phyloP scores from a whole-genome alignment of 2,329 filamentous ascomycete species.

The Epichloe brachyelytri region DNA sequence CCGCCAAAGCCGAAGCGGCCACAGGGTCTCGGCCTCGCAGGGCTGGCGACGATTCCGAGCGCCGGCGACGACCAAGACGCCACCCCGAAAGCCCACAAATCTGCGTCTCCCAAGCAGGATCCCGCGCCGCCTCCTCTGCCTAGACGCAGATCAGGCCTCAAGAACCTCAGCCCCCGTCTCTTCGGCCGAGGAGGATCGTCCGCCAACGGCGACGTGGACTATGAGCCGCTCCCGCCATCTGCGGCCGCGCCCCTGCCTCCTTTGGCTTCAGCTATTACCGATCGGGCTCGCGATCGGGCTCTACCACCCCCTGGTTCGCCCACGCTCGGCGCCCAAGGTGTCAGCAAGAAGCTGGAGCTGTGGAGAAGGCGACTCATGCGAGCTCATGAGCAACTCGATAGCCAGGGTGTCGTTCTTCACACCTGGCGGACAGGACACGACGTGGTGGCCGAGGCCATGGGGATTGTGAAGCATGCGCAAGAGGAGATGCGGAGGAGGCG shows the following conservation, averaged over 20 bases:
- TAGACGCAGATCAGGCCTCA: slow-evolving; percentile 29
- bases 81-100: slow-evolving; percentile 24
- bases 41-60: slow-evolving; percentile 21
- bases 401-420: slow-evolving; percentile 52
- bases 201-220: slow-evolving; percentile 28
- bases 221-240: slow-evolving; percentile 26
- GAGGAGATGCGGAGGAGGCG: slow-evolving; percentile 20
- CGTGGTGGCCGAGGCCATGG: slow-evolving; percentile 52
- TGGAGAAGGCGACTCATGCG: slow-evolving; percentile 57
- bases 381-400: slow-evolving; percentile 50
- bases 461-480: slow-evolving; percentile 46
- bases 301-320: slow-evolving; percentile 23
- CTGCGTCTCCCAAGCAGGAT: slow-evolving; percentile 9
- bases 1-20: slow-evolving; percentile 25
- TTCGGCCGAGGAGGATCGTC: slow-evolving; percentile 17
- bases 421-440: slow-evolving; percentile 64
- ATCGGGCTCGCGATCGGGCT: slow-evolving; percentile 18
- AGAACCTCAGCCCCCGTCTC: slow-evolving; percentile 20
- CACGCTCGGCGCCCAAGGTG: slow-evolving; percentile 19
- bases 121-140: slow-evolving; percentile 34
- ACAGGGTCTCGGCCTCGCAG: slow-evolving; percentile 11
- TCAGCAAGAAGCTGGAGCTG: slow-evolving; percentile 58
- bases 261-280: slow-evolving; percentile 12
- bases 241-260: slow-evolving; percentile 9
- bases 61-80: neutral